phyloP scores from a whole-genome alignment of 371 early-diverging fungal species.

The Thermomucor indicae-seudaticae region DNA sequence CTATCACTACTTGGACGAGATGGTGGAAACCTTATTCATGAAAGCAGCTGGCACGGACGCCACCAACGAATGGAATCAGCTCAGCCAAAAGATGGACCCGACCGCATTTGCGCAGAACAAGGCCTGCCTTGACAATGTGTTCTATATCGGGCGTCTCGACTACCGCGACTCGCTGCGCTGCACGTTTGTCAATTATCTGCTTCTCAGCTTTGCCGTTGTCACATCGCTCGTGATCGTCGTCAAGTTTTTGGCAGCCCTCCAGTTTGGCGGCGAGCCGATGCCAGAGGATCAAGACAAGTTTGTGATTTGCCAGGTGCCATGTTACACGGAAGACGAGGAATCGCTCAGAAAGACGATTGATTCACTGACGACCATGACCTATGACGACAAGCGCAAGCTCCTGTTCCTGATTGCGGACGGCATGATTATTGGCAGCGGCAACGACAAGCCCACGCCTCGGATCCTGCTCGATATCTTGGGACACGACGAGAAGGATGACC shows the following conservation, averaged over 20 bases:
- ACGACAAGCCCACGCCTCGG: slow-evolving; percentile 71
- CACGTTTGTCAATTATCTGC: slow-evolving; percentile 81
- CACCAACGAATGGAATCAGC: slow-evolving; percentile 42
- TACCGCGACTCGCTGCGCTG: slow-evolving; percentile 75
- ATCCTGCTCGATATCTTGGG: slow-evolving; percentile 70
- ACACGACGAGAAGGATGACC: slow-evolving; percentile 36
- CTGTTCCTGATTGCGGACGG: slow-evolving; percentile 89
- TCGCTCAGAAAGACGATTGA: slow-evolving; percentile 86
- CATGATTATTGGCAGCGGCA: slow-evolving; percentile 77
- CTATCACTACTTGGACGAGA: slow-evolving; percentile 30
- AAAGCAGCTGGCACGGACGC: slow-evolving; percentile 38
- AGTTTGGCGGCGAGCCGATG: slow-evolving; percentile 68
- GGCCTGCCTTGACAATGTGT: slow-evolving; percentile 75
- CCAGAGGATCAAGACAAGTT: slow-evolving; percentile 90
- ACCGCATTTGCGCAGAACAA: slow-evolving; percentile 23
- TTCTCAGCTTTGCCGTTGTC: slow-evolving; percentile 74
- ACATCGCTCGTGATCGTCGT: slow-evolving; percentile 82
- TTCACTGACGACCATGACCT: slow-evolving; percentile 80
- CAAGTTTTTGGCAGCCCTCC: slow-evolving; percentile 90
- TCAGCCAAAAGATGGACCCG: slow-evolving; percentile 34
- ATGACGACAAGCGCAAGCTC: slow-evolving; percentile 84
- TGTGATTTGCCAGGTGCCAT: slow-evolving; percentile 81
- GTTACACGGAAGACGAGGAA: slow-evolving; percentile 89
- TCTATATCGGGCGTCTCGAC: slow-evolving; percentile 85
- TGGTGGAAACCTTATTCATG: slow-evolving; percentile 31